Percentiles rank a stretch among this genome's conserved stretches.
phyloP scores from a whole-genome alignment of 345 rosid species.

The Cardamine resedifolia region DNA sequence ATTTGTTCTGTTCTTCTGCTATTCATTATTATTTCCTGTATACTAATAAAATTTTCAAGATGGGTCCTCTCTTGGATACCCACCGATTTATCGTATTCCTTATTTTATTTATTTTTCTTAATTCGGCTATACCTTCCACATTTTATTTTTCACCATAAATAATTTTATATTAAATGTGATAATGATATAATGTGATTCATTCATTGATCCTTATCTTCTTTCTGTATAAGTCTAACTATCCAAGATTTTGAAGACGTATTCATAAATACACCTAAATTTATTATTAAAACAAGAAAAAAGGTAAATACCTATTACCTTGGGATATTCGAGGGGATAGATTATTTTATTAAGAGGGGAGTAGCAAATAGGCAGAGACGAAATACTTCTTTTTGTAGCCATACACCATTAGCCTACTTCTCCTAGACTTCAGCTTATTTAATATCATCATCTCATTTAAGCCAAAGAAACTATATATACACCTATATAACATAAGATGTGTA shows the following conservation, averaged over 20 bases:
- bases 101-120: background rate
- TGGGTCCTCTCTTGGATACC: slow-evolving; percentile 29
- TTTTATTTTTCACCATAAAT: background rate
- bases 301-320: slow-evolving; percentile 4
- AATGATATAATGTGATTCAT: background rate
- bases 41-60: background rate
- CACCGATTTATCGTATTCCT: slow-evolving; percentile 22
- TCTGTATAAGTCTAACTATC: background rate
- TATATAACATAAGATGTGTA: background rate
- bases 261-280: no score
- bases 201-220: background rate
- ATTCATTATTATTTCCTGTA: slow-evolving; percentile 21
- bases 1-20: slow-evolving; percentile 14
- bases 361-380: slow-evolving; percentile 7
- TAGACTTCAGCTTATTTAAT: slow-evolving; percentile 35
- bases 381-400: slow-evolving; percentile 31
- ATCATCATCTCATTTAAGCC: slow-evolving; percentile 13
- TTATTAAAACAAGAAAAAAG: background rate
- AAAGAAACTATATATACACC: background rate
- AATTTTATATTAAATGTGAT: background rate
- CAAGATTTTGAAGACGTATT: background rate
- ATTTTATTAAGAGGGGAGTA: background rate
- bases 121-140: background rate
- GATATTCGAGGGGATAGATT: background rate
- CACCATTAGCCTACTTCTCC: slow-evolving; percentile 28